A percentile compares a stretch with the other conserved stretches of the same genome.
Conservation (phyloP, 1,284 basidiomycete species). For the Rhodotorula glutinis region DNA sequence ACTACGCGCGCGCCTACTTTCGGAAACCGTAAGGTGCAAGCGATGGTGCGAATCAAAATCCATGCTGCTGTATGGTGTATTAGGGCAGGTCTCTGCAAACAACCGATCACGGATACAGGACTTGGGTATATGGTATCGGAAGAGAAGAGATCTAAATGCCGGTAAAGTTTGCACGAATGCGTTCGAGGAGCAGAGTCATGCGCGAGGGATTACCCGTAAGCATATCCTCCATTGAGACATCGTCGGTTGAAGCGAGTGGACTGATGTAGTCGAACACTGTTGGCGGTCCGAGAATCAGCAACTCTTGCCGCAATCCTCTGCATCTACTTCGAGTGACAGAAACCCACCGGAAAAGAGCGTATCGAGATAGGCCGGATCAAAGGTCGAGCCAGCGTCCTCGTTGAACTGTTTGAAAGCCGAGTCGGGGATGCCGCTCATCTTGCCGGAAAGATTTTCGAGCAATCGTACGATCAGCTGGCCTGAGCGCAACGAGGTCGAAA, state of each 20-base stretch:
- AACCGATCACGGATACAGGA: too few species aligned
- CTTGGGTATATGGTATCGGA: too few species aligned
- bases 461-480: conserved; percentile 55
- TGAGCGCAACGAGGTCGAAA: conserved; percentile 52
- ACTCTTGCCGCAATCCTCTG: conserved; percentile 52
- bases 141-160: not conserved
- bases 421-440: conserved; percentile 38
- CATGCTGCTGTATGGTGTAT: too few species aligned
- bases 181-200: conserved; percentile 69
- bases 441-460: conserved; percentile 48
- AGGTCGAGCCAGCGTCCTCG: conserved; percentile 18
- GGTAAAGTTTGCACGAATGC: conserved; percentile 44
- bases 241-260: conserved; percentile 56
- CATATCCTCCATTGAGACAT: conserved; percentile 84
- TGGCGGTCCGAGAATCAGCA: not conserved
- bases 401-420: conserved; percentile 36
- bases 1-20: too few species aligned
- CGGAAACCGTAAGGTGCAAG: too few species aligned
- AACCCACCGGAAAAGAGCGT: conserved; percentile 65
- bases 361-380: conserved; percentile 57
- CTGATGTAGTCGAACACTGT: conserved; percentile 35
- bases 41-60: too few species aligned
- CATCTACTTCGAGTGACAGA: conserved; percentile 60
- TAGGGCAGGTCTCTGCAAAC: too few species aligned
- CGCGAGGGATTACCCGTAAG: conserved; percentile 72